phyloP scores from a whole-genome alignment of 2,329 filamentous ascomycete genomes.

The Volutella citrinella region DNA sequence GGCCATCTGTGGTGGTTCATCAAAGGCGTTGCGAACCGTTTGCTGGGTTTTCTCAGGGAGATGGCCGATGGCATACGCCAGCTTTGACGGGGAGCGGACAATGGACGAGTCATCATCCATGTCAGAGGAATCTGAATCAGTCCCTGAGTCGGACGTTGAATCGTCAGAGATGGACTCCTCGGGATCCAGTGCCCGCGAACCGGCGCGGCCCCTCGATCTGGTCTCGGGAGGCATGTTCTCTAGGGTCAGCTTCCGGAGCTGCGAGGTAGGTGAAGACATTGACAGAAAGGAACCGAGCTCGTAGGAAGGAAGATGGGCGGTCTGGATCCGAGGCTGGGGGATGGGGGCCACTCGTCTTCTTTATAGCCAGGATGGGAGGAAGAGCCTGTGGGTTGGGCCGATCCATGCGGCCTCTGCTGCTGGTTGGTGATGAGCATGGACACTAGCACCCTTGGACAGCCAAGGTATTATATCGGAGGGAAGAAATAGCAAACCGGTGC shows the following conservation, averaged over 20 bases:
- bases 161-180: slow-evolving; percentile 17
- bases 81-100: slow-evolving; percentile 37
- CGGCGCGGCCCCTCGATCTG: slow-evolving; percentile 11
- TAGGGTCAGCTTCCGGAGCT: slow-evolving; percentile 28
- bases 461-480: slow-evolving; percentile 15
- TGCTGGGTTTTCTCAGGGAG: slow-evolving; percentile 36
- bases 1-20: slow-evolving; percentile 46
- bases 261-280: slow-evolving; percentile 26
- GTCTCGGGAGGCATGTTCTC: slow-evolving; percentile 27
- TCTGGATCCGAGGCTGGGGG: background rate
- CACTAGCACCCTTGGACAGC: slow-evolving; percentile 12
- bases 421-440: slow-evolving; percentile 16
- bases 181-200: slow-evolving; percentile 6
- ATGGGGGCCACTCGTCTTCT: slow-evolving; percentile 10
- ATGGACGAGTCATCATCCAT: slow-evolving; percentile 29
- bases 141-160: slow-evolving; percentile 26
- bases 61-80: slow-evolving; percentile 39
- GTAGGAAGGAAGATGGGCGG: background rate
- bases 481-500: slow-evolving; percentile 1
- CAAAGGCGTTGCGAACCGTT: slow-evolving; percentile 43
- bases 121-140: slow-evolving; percentile 28
- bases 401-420: slow-evolving; percentile 15
- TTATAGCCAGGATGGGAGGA: slow-evolving; percentile 19
- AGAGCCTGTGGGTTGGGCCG: slow-evolving; percentile 4
- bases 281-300: background rate